Conservation (phyloP, 352 stramenopile species). For the Thalassiosira mediterranea region DNA sequence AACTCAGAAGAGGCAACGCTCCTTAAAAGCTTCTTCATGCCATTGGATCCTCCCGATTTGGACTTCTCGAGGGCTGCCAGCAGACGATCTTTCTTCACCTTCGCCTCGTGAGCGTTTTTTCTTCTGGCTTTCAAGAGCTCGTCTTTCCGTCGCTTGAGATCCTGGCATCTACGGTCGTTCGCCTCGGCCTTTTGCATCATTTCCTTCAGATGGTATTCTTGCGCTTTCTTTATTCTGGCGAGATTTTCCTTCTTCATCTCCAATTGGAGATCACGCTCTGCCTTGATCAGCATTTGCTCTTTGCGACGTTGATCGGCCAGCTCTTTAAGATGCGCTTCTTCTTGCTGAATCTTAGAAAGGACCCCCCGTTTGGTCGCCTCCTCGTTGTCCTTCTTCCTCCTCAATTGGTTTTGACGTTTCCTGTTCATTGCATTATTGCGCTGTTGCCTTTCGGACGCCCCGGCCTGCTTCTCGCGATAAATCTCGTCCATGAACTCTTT, state of each 20-base stretch:
- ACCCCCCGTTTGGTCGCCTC: conserved; percentile 23
- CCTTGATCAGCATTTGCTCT: conserved; percentile 42
- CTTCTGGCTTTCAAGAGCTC: conserved; percentile 30
- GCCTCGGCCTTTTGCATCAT: conserved; percentile 27
- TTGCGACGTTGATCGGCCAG: conserved; percentile 16
- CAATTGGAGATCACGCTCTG: conserved; percentile 31
- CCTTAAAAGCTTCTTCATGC: conserved; percentile 36
- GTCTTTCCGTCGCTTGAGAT: conserved; percentile 40
- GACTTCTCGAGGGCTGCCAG: conserved; percentile 36
- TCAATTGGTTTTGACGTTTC: conserved; percentile 32
- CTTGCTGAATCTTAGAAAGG: conserved; percentile 35
- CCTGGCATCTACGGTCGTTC: conserved; percentile 23
- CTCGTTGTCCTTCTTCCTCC: conserved; percentile 34
- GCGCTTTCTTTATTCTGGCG: conserved; percentile 29
- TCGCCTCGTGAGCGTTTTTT: conserved; percentile 45
- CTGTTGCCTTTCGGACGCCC: conserved; percentile 11
- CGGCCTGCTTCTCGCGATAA: conserved; percentile 14
- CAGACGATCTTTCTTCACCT: conserved; percentile 43
- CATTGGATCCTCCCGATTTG: conserved; percentile 23
- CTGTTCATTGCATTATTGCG: conserved; percentile 30
- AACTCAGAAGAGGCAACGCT: too few species aligned
- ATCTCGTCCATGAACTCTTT: conserved; percentile 37
- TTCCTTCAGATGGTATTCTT: conserved; percentile 22
- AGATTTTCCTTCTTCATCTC: conserved; percentile 48
- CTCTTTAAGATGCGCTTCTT: conserved; percentile 26